A percentile compares a stretch with the other conserved stretches of the same genome.
These are phyloP conservation scores for Chlorencoelia australis DNA, from an alignment of 2,329 filamentous ascomycete genomes.

Conservation along the genomic window DNA sequence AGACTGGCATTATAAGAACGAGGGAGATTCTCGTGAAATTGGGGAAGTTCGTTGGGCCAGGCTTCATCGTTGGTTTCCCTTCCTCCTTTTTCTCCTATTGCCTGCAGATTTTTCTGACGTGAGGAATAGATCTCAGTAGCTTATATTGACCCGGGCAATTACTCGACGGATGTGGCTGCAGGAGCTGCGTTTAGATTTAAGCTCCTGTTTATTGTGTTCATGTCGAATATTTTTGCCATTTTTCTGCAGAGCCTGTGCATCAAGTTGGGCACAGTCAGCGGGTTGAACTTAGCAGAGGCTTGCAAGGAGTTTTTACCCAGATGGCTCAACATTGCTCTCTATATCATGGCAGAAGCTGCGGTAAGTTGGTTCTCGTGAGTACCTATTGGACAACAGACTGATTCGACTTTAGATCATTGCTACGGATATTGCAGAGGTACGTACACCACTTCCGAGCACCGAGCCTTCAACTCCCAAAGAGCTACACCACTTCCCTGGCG, in stretches of 20 bases:
- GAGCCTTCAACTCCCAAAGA: too few species aligned
- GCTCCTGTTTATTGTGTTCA: constrained; percentile 44
- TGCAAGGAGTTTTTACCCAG: constrained; percentile 38
- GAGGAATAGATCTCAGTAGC: constrained; percentile 26
- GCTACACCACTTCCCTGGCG: too few species aligned
- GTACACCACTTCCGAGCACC: too few species aligned
- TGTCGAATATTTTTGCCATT: constrained; percentile 49
- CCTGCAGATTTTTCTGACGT: constrained; percentile 2
- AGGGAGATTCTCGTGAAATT: constrained; percentile 26
- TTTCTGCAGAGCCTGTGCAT: constrained; percentile 47
- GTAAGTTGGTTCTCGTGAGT: constrained; percentile 11
- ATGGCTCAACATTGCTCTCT: constrained; percentile 44
- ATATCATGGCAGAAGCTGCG: constrained; percentile 43
- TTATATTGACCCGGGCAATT: constrained; percentile 39
- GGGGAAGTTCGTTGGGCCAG: constrained; percentile 42
- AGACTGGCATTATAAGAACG: too few species aligned
- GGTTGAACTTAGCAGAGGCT: constrained; percentile 41
- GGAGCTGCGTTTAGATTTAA: constrained; percentile 43
- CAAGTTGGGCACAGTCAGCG: constrained; percentile 44
- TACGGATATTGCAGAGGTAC: constrained; percentile 47
- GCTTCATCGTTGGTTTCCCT: constrained; percentile 26
- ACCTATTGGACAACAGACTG: constrained; percentile 3
- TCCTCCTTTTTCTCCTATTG: background rate
- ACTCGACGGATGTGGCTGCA: constrained; percentile 46
- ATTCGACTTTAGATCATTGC: constrained; percentile 38